These are phyloP conservation scores for Flaveria sonorensis DNA, from an alignment of 129 eudicot species.

Conservation along the genomic window DNA sequence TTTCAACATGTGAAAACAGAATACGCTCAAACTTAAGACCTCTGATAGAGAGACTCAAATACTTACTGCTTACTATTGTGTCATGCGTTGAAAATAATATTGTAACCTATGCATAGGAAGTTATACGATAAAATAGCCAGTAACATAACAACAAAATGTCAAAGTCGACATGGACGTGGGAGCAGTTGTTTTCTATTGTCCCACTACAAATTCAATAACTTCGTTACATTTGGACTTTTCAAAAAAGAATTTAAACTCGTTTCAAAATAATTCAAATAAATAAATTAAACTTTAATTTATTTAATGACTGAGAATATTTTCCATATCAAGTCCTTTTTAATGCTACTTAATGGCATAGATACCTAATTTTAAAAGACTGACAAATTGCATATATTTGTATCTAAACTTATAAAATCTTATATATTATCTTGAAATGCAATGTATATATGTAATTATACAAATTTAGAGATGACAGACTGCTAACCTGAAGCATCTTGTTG, in stretches of 20 bases:
- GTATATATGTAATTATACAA: no score
- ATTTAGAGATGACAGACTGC: not conserved
- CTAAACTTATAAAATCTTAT: no score
- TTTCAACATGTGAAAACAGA: no score
- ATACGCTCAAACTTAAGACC: no score
- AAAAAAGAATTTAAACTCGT: conserved; percentile 3
- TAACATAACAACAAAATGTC: conserved; percentile 30
- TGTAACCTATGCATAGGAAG: not conserved
- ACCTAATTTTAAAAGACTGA: not conserved
- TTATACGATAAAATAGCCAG: not conserved
- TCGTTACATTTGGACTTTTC: conserved; percentile 28
- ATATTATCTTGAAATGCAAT: no score
- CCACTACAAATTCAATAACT: conserved; percentile 35
- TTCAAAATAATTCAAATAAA: not conserved
- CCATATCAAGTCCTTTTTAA: not conserved
- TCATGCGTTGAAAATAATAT: not conserved
- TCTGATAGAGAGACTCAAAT: no score
- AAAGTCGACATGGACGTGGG: conserved; percentile 21
- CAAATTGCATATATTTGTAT: no score
- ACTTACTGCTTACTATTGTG: no score
- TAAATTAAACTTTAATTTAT: not conserved
- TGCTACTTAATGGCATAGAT: not conserved
- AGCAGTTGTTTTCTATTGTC: conserved; percentile 30
- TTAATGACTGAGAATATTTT: not conserved
- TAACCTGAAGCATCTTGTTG: conserved; percentile 90